phyloP scores from a whole-genome alignment of 2,329 filamentous ascomycete genomes.

The Fusarium fracticaudum region DNA sequence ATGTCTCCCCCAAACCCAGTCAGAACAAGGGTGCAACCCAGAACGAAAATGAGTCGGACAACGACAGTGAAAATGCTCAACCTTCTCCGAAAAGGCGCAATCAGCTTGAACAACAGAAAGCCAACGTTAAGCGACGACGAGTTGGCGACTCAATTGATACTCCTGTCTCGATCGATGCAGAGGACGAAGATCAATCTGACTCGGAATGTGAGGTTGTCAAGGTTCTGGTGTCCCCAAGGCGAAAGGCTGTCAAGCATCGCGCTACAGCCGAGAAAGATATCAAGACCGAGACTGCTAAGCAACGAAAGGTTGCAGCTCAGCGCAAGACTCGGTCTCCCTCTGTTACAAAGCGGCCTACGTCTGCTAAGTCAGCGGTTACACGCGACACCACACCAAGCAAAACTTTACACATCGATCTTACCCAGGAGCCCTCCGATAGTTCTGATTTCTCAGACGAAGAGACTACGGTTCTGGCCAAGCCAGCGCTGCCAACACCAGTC shows the following conservation, averaged over 20 bases:
- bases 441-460: conserved; percentile 24
- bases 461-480: background rate
- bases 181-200: background rate
- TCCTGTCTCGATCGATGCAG: background rate
- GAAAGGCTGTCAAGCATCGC: background rate
- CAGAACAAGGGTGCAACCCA: background rate
- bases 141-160: background rate
- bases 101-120: background rate
- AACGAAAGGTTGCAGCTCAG: background rate
- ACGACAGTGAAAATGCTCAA: conserved; percentile 29
- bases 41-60: conserved; percentile 22
- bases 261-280: background rate
- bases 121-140: conserved; percentile 24
- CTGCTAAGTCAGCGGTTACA: background rate
- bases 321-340: background rate
- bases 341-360: background rate
- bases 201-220: conserved; percentile 18
- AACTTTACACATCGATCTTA: conserved; percentile 11
- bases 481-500: background rate
- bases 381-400: background rate
- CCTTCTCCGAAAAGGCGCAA: conserved; percentile 15
- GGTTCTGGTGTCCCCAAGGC: background rate
- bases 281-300: background rate
- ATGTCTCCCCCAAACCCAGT: background rate
- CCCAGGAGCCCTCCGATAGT: conserved; percentile 15